A percentile compares a stretch with the other conserved stretches of the same genome.
Conservation (phyloP, 768 basidiomycete species). For the Dacryopinax primogenitus region DNA sequence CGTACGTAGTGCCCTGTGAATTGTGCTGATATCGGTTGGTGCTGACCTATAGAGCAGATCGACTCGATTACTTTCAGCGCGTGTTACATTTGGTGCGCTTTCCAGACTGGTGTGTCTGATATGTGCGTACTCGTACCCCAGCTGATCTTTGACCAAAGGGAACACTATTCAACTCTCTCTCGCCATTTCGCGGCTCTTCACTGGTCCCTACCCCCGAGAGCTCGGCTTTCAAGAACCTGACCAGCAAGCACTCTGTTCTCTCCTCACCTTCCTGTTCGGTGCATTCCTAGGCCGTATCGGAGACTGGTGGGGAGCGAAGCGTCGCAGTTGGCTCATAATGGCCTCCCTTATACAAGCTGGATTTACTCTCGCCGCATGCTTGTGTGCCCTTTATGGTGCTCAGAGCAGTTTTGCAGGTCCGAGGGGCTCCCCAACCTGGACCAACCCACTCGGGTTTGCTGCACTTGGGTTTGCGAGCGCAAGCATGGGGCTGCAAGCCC, state of each 20-base stretch:
- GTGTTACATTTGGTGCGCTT: conserved; percentile 13
- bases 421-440: conserved; percentile 13
- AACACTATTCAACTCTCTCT: conserved; percentile 15
- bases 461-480: conserved; percentile 13
- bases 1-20: background rate
- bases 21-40: no score
- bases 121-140: background rate
- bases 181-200: conserved; percentile 11
- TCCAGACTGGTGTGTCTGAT: conserved; percentile 12
- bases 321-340: conserved; percentile 9
- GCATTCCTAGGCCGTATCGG: conserved; percentile 11
- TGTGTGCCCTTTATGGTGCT: background rate
- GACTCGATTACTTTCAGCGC: conserved; percentile 11
- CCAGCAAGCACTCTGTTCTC: conserved; percentile 14
- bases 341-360: conserved; percentile 11
- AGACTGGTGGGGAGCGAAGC: conserved; percentile 9
- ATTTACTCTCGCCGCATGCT: conserved; percentile 2
- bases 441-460: conserved; percentile 5
- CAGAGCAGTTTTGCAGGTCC: conserved; percentile 11
- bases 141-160: background rate
- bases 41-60: no score
- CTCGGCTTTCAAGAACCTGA: conserved; percentile 11
- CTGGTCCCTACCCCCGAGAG: background rate
- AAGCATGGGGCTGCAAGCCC: conserved; percentile 13
- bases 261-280: conserved; percentile 14